Evolutionary conservation across 2,329 filamentous ascomycete species (phyloP).

Genomic region (Aspergillus candidus): DNA sequence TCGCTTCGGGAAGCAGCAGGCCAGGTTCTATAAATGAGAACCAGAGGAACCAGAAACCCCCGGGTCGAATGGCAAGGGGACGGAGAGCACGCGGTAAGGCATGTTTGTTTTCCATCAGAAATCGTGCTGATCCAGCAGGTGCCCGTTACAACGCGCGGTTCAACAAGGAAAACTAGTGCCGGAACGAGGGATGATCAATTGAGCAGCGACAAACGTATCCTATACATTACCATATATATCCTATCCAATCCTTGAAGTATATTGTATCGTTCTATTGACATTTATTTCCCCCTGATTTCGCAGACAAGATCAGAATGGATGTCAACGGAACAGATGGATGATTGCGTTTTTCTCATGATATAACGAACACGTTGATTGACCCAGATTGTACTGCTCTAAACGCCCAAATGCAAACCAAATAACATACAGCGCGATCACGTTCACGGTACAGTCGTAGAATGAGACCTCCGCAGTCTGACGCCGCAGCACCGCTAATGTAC

Average conservation of each 20-base stretch:
- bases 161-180: conserved; percentile 11
- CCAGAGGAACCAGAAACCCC: conserved; percentile 5
- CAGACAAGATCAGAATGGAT: background rate
- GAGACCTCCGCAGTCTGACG: conserved; percentile 3
- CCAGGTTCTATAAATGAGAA: conserved; percentile 10
- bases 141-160: conserved; percentile 30
- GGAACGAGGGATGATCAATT: background rate
- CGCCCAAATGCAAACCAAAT: conserved; percentile 21
- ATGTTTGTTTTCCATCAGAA: background rate
- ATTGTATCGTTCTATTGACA: too few relatives aligned
- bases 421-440: conserved; percentile 13
- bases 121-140: conserved; percentile 11
- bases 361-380: conserved; percentile 19
- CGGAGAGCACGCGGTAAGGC: conserved; percentile 26
- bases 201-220: too few relatives aligned
- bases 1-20: conserved; percentile 25
- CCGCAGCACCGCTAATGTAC: conserved; percentile 19
- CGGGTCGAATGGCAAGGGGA: conserved; percentile 9
- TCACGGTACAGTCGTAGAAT: background rate
- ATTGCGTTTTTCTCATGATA: conserved; percentile 4
- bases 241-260: too few relatives aligned
- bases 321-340: conserved; percentile 1
- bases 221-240: too few relatives aligned
- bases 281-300: too few relatives aligned
- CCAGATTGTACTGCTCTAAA: conserved; percentile 21